These are phyloP conservation scores for Diaporthe vexans DNA, from an alignment of 2,329 filamentous ascomycete genomes.

Conservation along the genomic window DNA sequence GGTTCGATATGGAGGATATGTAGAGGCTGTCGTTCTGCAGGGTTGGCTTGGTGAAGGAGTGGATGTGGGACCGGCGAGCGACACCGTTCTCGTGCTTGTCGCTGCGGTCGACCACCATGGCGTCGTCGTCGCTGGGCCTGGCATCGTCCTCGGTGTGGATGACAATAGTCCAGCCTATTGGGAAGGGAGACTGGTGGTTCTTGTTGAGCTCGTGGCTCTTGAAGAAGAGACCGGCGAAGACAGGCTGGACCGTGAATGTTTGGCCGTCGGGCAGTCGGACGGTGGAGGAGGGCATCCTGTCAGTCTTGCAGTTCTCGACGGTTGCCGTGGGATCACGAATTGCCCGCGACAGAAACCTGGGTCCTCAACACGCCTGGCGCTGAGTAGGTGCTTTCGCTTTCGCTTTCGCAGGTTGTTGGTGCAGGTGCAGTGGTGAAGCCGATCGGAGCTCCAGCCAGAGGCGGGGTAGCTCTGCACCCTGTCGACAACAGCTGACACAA, in stretches of 20 bases:
- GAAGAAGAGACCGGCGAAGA: constrained; percentile 94
- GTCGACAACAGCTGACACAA: background rate
- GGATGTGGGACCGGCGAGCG: constrained; percentile 58
- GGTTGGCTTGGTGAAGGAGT: constrained; percentile 81
- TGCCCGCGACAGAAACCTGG: too few species aligned
- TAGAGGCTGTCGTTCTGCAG: constrained; percentile 85
- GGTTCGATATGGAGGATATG: constrained; percentile 91
- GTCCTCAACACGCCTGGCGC: background rate
- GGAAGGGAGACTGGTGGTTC: constrained; percentile 78
- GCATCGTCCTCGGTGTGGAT: constrained; percentile 76
- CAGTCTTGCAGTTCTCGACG: too few species aligned
- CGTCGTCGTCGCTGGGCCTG: constrained; percentile 44
- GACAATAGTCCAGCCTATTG: constrained; percentile 91
- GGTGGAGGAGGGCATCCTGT: constrained; percentile 51
- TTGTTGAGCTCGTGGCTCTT: constrained; percentile 81
- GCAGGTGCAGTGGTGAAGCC: constrained; percentile 1
- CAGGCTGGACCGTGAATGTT: constrained; percentile 82
- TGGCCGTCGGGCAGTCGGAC: constrained; percentile 90
- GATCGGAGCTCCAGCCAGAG: background rate
- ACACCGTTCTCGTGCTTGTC: constrained; percentile 4
- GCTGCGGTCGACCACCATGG: constrained; percentile 23
- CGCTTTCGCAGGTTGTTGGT: background rate
- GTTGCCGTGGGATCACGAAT: too few species aligned
- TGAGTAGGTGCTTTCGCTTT: too few species aligned
- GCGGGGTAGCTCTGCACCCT: constrained; percentile 4